Conservation (phyloP, 2,329 filamentous ascomycete species). For the Colletotrichum falcatum region DNA sequence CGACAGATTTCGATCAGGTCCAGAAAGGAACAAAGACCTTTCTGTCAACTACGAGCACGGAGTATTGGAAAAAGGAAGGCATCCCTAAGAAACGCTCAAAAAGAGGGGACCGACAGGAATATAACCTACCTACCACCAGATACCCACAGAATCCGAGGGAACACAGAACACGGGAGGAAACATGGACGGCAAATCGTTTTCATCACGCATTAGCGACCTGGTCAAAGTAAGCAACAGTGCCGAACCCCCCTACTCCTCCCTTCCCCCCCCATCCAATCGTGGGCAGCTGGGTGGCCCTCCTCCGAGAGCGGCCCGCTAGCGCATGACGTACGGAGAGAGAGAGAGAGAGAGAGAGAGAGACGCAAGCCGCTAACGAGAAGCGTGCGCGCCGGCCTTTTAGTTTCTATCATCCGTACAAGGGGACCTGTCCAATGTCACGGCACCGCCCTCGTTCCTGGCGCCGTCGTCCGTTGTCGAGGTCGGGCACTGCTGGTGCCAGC, state of each 20-base stretch:
- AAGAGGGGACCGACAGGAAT: background rate
- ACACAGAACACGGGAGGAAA: background rate
- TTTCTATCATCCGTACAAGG: constrained; percentile 53
- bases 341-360: too few species aligned
- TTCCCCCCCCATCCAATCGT: background rate
- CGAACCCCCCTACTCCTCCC: too few species aligned
- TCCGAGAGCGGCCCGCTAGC: background rate
- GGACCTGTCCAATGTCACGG: constrained; percentile 64
- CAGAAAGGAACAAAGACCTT: background rate
- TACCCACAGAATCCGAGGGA: background rate
- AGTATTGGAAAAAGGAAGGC: too few species aligned
- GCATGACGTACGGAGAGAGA: constrained; percentile 5
- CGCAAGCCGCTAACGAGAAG: constrained; percentile 13
- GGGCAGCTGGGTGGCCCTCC: too few species aligned
- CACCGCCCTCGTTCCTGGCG: constrained; percentile 62
- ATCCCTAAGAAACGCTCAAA: background rate
- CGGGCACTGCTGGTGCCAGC: constrained; percentile 63
- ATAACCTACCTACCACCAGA: too few species aligned
- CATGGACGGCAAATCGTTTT: constrained; percentile 40
- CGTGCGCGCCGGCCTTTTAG: constrained; percentile 12
- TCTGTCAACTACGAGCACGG: background rate
- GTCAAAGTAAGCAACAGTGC: constrained; percentile 34
- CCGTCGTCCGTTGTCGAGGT: constrained; percentile 64
- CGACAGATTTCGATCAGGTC: background rate
- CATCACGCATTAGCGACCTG: constrained; percentile 41